Base-by-base conservation (phyloP, 352 stramenopile genomes). In the Globisporangium cederbergense region DNA sequence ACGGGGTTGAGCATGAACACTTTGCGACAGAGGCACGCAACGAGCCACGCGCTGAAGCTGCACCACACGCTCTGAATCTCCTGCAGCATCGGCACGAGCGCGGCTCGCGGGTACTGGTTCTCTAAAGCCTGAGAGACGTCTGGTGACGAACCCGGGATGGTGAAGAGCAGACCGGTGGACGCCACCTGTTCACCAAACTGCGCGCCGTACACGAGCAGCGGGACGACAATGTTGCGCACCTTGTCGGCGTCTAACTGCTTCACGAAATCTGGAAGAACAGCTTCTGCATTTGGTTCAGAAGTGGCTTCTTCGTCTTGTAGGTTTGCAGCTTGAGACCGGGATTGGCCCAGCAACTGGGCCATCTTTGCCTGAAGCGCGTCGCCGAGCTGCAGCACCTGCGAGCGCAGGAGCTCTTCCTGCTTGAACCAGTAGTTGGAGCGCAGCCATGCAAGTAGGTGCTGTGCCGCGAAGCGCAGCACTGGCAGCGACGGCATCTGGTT, bases 401-500 rank as follows among this genome's bases (percentile, higher is more conserved):
- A 46, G 38, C 74, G 71, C 52, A 95, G 64, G 11, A 77, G 58
- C 1, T 77, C 68, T 43, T 89, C 81, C 62, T 97, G 80, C 56
- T 77, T 75, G 60, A 67, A 71, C 94, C 94, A 98, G 74, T 97
- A 98, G 47, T 94, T 89, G 1, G 71, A 66, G 32, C 81, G 78
- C 61, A 97, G 86, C 78, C 93, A 98, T 42, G 88, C 78, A 43
- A 98, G 73, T 53, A 97, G 68, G 59, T 97, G 94, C 20, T 86
- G 74, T 4, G 90, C 79, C 18, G 89, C 90, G 28, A 98, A 87
- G 32, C 90, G 83, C 18, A 98, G 80, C 40, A 97, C 81, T 5
- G 86, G 76, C 7, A 98, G 70, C 43, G 89, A 90, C n/a, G 94
- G 94, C 49, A 98, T 70, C 55, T 96, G 84, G 74, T 97, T 97